A percentile compares a stretch with the other conserved stretches of the same genome.
These are phyloP conservation scores for Hansenula lynferdii DNA, from an alignment of 1,139 yeast species.

Conservation along the genomic window DNA sequence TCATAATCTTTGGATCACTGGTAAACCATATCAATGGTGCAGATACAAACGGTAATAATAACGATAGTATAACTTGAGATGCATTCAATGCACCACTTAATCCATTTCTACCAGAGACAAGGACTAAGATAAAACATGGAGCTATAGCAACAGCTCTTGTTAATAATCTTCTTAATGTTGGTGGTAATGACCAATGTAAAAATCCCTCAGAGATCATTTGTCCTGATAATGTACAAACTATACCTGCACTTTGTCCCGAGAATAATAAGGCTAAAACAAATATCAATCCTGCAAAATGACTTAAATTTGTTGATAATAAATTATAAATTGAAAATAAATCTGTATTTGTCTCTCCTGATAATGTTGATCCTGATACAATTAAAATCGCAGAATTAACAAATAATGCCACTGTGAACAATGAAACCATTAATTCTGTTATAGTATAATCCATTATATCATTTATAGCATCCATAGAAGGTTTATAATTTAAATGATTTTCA, in stretches of 20 bases:
- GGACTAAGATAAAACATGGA: constrained; percentile 63
- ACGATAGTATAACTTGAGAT: constrained; percentile 68
- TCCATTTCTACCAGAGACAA: constrained; percentile 65
- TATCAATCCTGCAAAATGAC: constrained; percentile 66
- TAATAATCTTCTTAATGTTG: constrained; percentile 65
- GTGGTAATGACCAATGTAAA: constrained; percentile 64
- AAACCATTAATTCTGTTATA: constrained; percentile 57
- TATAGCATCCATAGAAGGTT: constrained; percentile 64
- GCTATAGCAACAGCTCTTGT: constrained; percentile 69
- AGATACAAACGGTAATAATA: constrained; percentile 66
- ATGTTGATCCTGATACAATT: constrained; percentile 69
- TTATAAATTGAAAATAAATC: constrained; percentile 72
- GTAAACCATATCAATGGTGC: constrained; percentile 77
- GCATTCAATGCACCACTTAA: constrained; percentile 65
- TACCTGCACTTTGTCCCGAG: constrained; percentile 79
- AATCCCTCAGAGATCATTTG: constrained; percentile 81
- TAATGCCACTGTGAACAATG: constrained; percentile 65
- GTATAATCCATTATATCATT: constrained; percentile 61
- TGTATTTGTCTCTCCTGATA: constrained; percentile 56
- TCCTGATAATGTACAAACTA: constrained; percentile 78
- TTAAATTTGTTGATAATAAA: constrained; percentile 52
- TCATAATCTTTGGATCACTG: constrained; percentile 52
- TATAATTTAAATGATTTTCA: constrained; percentile 36
- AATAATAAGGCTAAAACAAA: constrained; percentile 72
- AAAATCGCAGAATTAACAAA: constrained; percentile 73